Base-by-base conservation (phyloP, 108 stramenopile genomes). In the Chaetoceros muelleri region DNA sequence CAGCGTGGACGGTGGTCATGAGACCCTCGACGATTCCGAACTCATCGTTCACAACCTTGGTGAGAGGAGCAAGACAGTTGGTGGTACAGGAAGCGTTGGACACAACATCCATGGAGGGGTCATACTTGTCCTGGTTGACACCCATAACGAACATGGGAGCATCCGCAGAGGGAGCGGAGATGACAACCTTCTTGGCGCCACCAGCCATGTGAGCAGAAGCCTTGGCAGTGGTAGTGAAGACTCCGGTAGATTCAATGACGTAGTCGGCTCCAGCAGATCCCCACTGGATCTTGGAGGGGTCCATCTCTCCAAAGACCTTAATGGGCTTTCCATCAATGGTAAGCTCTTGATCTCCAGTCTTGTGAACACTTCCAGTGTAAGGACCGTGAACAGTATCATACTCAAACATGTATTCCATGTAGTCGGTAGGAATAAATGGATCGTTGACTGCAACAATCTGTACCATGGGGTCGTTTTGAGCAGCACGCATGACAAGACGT, bases 91-190 rank as follows among this genome's bases (percentile, higher is more conserved):
- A 90, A n/a, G 97, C 97, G 64, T 98, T 98, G 62, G 96, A 96
- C n/a, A 98, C 93, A 57, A 98, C 71, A 71, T 92, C 72, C 97
- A 95, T 94, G 73, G 77, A 80, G 22, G 70, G 47, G 2, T 85
- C 81, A 74, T 97, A 98, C 67, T 75, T 66, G 19, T 87, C 84
- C 22, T 82, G 63, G 78, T 98, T 98, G 46, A 98, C 98, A 48
- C 98, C 98, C 86, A 95, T 86, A 30, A 98, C 98, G 55, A 97
- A 96, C 98, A 97, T 98, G 64, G 98, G 98, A 25, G 95, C 95
- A 76, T 96, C 95, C 10, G 65, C 78, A 23, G 95, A 91, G 19
- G 98, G 97, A 30, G 98, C 98, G 46, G 92, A 94, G 74, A 98
- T 93, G 62, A 98, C 71, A 51, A 98, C 98, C 84, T 98, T 98